A percentile compares a stretch with the other conserved stretches of the same genome.
phyloP scores from a whole-genome alignment of 768 basidiomycete species.

The Boletus rex-veris region DNA sequence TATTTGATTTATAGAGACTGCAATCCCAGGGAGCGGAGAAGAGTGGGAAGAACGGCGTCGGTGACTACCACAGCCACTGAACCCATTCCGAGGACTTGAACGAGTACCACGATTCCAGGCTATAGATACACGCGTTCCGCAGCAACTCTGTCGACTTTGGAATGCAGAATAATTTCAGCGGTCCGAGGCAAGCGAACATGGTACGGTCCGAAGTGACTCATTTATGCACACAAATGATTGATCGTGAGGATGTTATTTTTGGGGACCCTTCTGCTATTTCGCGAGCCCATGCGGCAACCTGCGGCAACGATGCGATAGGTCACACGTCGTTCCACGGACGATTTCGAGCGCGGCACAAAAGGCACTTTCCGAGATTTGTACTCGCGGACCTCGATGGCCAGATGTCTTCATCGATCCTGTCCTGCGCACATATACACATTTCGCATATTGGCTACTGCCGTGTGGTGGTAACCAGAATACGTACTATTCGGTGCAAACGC shows the following conservation, averaged over 20 bases:
- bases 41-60: background rate
- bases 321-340: constrained; percentile 4
- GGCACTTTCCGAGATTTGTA: background rate
- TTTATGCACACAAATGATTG: background rate
- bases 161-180: background rate
- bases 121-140: background rate
- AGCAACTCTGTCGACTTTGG: background rate
- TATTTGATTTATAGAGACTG: background rate
- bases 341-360: background rate
- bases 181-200: background rate
- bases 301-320: background rate
- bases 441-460: background rate
- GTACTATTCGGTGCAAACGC: background rate
- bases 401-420: constrained; percentile 1
- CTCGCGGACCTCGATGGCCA: background rate
- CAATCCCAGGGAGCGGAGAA: background rate
- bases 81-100: background rate
- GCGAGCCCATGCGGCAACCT: background rate
- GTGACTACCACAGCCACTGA: background rate
- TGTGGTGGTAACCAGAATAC: background rate
- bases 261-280: background rate
- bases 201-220: background rate
- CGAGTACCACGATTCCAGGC: background rate
- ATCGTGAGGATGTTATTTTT: background rate
- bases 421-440: background rate